phyloP scores from a whole-genome alignment of 805 yeast genomes.

The Yarrowia deformans region DNA sequence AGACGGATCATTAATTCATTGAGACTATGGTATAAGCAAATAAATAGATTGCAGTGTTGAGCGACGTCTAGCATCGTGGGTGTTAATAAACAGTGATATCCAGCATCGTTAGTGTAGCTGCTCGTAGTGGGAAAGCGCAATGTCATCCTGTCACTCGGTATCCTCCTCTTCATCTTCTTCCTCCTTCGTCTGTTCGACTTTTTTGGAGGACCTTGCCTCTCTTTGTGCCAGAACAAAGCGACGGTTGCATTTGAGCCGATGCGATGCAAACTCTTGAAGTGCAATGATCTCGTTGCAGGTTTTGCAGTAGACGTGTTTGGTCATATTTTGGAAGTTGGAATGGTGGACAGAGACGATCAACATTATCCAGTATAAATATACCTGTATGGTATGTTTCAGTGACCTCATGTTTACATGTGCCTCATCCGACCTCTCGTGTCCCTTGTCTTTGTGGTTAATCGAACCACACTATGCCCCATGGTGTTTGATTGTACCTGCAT shows the following conservation, averaged over 20 bases:
- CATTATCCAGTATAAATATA: not conserved
- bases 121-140: no score
- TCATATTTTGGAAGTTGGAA: not conserved
- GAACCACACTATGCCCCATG: not conserved
- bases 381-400: not conserved
- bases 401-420: not conserved
- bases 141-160: not conserved
- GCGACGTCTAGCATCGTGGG: no score
- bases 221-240: constrained; percentile 1
- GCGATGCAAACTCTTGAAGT: not conserved
- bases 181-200: not conserved
- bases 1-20: no score
- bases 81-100: no score
- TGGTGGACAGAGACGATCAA: not conserved
- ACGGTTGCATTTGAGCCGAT: not conserved
- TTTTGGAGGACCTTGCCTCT: not conserved
- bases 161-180: not conserved
- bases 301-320: constrained; percentile 9
- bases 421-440: not conserved
- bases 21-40: no score
- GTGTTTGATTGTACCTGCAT: not conserved
- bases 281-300: constrained; percentile 16
- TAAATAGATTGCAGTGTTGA: no score
- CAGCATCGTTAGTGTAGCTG: no score
- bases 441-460: not conserved